Evolutionary conservation across 176 grass and related monocot species (phyloP).

Genomic region (Paspalum vaginatum): DNA sequence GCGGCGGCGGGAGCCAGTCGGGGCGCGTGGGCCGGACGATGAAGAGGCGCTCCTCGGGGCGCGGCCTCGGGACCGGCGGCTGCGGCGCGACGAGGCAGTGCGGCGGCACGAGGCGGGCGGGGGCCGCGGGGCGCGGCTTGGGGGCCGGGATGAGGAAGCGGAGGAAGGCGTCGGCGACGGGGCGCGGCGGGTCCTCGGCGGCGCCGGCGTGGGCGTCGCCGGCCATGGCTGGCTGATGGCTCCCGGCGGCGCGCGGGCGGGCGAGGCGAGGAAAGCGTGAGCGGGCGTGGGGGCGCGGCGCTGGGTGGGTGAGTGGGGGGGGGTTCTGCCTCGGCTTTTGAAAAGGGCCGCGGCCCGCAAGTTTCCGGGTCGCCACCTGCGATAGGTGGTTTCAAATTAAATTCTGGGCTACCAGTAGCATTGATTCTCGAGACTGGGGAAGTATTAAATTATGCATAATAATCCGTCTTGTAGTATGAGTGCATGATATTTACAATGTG

Average conservation of each 20-base stretch:
- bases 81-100: conserved; percentile 47
- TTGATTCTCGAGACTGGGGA: too few relatives aligned
- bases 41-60: conserved; percentile 39
- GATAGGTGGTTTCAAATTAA: too few relatives aligned
- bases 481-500: too few relatives aligned
- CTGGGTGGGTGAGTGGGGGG: conserved; percentile 2
- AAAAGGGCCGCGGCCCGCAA: background rate
- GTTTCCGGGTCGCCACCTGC: too few relatives aligned
- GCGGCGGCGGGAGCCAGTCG: conserved; percentile 35
- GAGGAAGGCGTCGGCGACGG: conserved; percentile 8
- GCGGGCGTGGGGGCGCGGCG: background rate
- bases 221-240: background rate
- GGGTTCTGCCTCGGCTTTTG: background rate
- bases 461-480: too few relatives aligned
- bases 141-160: conserved; percentile 44
- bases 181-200: background rate
- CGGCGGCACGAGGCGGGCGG: conserved; percentile 33
- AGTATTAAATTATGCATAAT: too few relatives aligned
- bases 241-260: background rate
- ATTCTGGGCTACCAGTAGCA: too few relatives aligned
- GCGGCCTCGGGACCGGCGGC: background rate
- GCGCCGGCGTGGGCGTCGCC: background rate
- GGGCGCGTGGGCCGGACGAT: conserved; percentile 46
- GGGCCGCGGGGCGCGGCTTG: conserved; percentile 3
- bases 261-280: conserved; percentile 23